Evolutionary conservation across 2,329 filamentous ascomycete species (phyloP), one percentile per base, ranked within the genome.

Genomic region (Fusarium avenaceum): DNA sequence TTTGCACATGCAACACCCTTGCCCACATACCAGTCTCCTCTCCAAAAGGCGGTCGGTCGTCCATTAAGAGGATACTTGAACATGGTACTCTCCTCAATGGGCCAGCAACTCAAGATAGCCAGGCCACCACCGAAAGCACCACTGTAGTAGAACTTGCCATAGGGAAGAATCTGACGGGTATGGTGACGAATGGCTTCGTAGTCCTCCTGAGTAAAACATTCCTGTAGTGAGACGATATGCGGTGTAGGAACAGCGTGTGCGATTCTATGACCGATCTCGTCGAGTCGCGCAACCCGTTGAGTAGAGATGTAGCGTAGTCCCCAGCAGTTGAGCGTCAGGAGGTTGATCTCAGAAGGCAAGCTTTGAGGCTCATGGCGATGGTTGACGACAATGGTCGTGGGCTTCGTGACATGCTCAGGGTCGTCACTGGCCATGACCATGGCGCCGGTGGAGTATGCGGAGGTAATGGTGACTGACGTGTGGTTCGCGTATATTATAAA

Each of bases 241-340:
- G 94, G 93, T 11, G 86, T 77, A 1, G 92, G 92, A 19, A 85
- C 81, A 58, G 88, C 85, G 42, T 84, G 79, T 68, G 93, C 91
- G 67, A 98, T 86, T 67, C 92, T 91, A 67, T 87, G 89, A 54
- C 93, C 95, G 75, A 98, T 97, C 78, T 97, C 92, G 30, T 85
- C 80, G 50, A 98, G 86, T 43, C 96, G 92, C 73, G 92, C 90
- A 69, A 86, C 83, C 70, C 94, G 92, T 71, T 92, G 87, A 70
- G 90, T 90, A 51, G 94, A 90, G 75, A 98, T 85, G 81, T 89
- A 93, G 75, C 96, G 95, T 65, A 98, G 89, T 51, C 96, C 96
- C 95, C 96, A 98, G 87, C 94, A 97, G 81, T 99, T 99, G 78
- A 97, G 88, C 6, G 93, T 96, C 69, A 97, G 82, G 71, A 98